These are phyloP conservation scores for Hygrophorus russula DNA, from an alignment of 768 basidiomycete species.

Conservation along the genomic window DNA sequence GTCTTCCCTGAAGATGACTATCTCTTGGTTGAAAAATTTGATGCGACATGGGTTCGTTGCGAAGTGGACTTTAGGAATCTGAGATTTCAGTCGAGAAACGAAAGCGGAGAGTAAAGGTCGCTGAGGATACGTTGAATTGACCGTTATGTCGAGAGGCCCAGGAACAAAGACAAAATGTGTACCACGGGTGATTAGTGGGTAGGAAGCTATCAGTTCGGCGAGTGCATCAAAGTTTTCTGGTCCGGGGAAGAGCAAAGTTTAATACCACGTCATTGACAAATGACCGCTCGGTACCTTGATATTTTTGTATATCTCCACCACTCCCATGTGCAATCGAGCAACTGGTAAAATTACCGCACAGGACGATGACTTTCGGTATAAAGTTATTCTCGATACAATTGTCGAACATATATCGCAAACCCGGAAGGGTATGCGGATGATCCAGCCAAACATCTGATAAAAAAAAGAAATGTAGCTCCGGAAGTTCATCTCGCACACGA, in stretches of 20 bases:
- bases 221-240: conserved; percentile 80
- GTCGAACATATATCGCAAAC: conserved; percentile 79
- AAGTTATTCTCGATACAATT: conserved; percentile 80
- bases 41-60: conserved; percentile 89
- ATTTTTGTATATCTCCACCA: conserved; percentile 66
- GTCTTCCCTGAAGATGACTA: conserved; percentile 90
- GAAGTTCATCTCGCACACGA: conserved; percentile 56
- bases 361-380: conserved; percentile 80
- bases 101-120: conserved; percentile 72
- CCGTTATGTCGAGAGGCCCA: conserved; percentile 82
- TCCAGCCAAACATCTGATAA: conserved; percentile 96
- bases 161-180: conserved; percentile 94
- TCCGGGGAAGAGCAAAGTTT: background rate
- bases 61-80: conserved; percentile 74
- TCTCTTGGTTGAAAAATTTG: conserved; percentile 91
- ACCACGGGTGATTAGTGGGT: conserved; percentile 60
- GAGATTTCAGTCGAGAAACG: conserved; percentile 51
- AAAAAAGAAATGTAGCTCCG: conserved; percentile 81
- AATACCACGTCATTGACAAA: background rate
- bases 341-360: conserved; percentile 94
- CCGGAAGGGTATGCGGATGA: conserved; percentile 68
- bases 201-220: conserved; percentile 75
- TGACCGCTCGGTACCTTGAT: conserved; percentile 51
- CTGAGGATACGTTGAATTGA: conserved; percentile 74
- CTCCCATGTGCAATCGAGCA: conserved; percentile 71